A percentile compares a stretch with the other conserved stretches of the same genome.
Evolutionary conservation across 371 early-diverging fungal species (phyloP).

Genomic region (Rhizomucor pusillus): DNA sequence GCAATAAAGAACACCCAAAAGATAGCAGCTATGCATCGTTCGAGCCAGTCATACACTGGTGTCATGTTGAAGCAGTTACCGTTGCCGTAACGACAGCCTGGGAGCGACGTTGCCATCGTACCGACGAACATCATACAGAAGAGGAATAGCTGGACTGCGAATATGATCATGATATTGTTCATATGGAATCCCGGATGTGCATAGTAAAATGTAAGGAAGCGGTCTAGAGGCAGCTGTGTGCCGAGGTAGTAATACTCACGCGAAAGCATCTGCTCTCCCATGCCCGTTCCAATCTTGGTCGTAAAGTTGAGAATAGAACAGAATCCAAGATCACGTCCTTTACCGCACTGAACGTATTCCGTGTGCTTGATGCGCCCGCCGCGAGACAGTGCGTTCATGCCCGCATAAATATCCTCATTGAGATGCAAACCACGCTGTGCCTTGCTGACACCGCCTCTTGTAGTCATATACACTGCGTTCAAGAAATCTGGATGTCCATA

Average conservation of each 20-base stretch:
- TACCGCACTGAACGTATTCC: conserved; percentile 91
- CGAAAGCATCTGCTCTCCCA: conserved; percentile 89
- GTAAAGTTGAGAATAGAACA: conserved; percentile 86
- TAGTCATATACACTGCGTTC: conserved; percentile 85
- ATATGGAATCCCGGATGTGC: conserved; percentile 90
- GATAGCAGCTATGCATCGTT: conserved; percentile 75
- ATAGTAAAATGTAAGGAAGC: conserved; percentile 86
- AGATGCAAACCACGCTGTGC: conserved; percentile 89
- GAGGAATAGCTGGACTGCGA: conserved; percentile 82
- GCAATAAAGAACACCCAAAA: conserved; percentile 79
- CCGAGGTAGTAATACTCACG: conserved; percentile 89
- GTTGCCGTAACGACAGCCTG: conserved; percentile 23
- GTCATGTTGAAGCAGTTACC: conserved; percentile 68
- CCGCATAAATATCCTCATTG: conserved; percentile 93
- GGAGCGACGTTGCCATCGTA: conserved; percentile 65
- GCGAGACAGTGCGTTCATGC: conserved; percentile 83
- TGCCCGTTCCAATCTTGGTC: conserved; percentile 89
- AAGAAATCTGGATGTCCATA: conserved; percentile 93
- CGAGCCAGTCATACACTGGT: conserved; percentile 80
- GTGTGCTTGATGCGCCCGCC: conserved; percentile 91
- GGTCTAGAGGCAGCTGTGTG: conserved; percentile 77
- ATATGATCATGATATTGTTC: conserved; percentile 89
- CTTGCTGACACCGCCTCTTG: conserved; percentile 85
- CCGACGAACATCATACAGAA: conserved; percentile 76
- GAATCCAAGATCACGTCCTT: conserved; percentile 90